Evolutionary conservation across 2,329 filamentous ascomycete species (phyloP).

Genomic region (Diaporthe aspalathi): DNA sequence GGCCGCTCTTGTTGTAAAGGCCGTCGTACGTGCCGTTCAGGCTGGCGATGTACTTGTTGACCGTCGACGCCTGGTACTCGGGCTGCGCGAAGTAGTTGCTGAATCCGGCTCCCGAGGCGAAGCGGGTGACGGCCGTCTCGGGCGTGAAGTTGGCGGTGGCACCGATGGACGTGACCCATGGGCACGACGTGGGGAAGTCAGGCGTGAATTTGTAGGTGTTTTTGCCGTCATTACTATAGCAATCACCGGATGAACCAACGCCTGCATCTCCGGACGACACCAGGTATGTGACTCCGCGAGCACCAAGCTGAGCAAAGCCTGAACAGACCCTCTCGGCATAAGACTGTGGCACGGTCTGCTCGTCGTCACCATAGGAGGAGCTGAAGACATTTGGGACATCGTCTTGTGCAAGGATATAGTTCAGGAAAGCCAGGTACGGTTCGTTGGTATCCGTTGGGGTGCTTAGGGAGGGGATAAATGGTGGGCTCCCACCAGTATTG

Average conservation of each 20-base stretch:
- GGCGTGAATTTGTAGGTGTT: slow-evolving; percentile 66
- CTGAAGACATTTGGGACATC: slow-evolving; percentile 71
- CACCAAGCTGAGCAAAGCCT: slow-evolving; percentile 71
- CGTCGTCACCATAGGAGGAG: slow-evolving; percentile 75
- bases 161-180: slow-evolving; percentile 75
- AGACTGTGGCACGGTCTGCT: slow-evolving; percentile 69
- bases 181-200: slow-evolving; percentile 74
- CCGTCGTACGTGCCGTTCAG: slow-evolving; percentile 54
- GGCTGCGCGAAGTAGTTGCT: slow-evolving; percentile 49
- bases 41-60: slow-evolving; percentile 54
- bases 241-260: slow-evolving; percentile 62
- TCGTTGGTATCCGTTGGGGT: slow-evolving; percentile 65
- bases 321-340: slow-evolving; percentile 70
- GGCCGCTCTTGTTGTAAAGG: slow-evolving; percentile 58
- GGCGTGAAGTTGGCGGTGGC: slow-evolving; percentile 57
- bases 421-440: slow-evolving; percentile 74
- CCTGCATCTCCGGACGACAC: slow-evolving; percentile 70
- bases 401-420: slow-evolving; percentile 64
- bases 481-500: slow-evolving; percentile 46
- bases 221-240: slow-evolving; percentile 68
- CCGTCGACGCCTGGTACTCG: slow-evolving; percentile 54
- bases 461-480: slow-evolving; percentile 48
- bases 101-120: slow-evolving; percentile 49
- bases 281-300: slow-evolving; percentile 72
- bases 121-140: slow-evolving; percentile 44